Conservation (phyloP, 2,329 filamentous ascomycete species). For the Fusarium concolor region DNA sequence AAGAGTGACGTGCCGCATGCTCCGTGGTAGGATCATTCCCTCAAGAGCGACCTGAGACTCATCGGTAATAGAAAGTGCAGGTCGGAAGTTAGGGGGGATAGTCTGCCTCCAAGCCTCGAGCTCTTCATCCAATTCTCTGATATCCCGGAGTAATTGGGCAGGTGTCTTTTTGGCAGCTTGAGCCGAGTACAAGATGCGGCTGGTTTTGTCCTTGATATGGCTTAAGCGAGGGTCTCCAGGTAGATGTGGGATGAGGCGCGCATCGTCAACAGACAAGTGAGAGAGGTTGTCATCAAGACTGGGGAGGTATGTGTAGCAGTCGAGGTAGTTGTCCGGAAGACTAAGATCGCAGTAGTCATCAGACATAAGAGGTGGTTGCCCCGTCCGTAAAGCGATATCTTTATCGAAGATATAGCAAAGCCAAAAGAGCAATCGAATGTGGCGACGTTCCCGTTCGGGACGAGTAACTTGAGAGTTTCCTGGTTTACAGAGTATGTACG, state of each 20-base stretch:
- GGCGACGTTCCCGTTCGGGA: slow-evolving; percentile 47
- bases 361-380: slow-evolving; percentile 64
- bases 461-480: slow-evolving; percentile 24
- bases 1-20: slow-evolving; percentile 61
- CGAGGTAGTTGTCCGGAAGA: slow-evolving; percentile 42
- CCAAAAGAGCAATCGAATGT: slow-evolving; percentile 63
- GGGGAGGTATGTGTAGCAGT: slow-evolving; percentile 35
- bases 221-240: slow-evolving; percentile 62
- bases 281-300: slow-evolving; percentile 2
- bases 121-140: slow-evolving; percentile 67
- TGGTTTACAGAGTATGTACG: slow-evolving; percentile 28
- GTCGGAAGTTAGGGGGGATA: slow-evolving; percentile 58
- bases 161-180: slow-evolving; percentile 62
- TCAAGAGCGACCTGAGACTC: slow-evolving; percentile 44
- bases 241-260: slow-evolving; percentile 48
- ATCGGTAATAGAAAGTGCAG: slow-evolving; percentile 56
- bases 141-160: slow-evolving; percentile 64
- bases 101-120: slow-evolving; percentile 66
- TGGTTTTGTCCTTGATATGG: slow-evolving; percentile 64
- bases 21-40: slow-evolving; percentile 48
- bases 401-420: slow-evolving; percentile 66
- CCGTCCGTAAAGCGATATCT: slow-evolving; percentile 64
- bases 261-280: background rate
- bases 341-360: slow-evolving; percentile 50
- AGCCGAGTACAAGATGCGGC: slow-evolving; percentile 62